A percentile compares a stretch with the other conserved stretches of the same genome.
Conservation (phyloP, 768 basidiomycete species). For the Rubroboletus satanas region DNA sequence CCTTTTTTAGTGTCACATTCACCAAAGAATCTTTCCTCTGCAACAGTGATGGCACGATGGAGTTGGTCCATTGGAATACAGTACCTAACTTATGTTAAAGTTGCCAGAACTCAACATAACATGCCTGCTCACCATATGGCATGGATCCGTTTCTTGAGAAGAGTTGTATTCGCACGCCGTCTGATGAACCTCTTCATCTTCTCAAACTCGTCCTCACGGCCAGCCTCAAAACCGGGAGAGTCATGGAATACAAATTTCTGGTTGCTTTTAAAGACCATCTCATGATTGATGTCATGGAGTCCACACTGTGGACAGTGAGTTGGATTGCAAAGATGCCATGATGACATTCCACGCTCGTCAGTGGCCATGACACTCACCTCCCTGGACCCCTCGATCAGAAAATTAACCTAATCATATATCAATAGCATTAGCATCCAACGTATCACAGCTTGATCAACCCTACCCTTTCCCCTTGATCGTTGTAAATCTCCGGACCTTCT, state of each 20-base stretch:
- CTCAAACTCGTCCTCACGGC: background rate
- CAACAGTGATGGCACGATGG: background rate
- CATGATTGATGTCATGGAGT: background rate
- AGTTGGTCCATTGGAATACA: background rate
- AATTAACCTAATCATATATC: background rate
- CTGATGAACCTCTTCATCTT: background rate
- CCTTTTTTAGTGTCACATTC: background rate
- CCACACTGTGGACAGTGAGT: background rate
- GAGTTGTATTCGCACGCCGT: background rate
- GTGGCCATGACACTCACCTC: background rate
- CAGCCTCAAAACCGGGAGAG: background rate
- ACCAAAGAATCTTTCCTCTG: background rate
- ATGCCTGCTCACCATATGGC: background rate
- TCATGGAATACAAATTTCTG: background rate
- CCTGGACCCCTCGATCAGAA: background rate
- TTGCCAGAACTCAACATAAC: background rate
- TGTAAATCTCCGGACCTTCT: background rate
- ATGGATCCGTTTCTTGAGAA: background rate
- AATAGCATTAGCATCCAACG: background rate
- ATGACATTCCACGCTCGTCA: too few relatives aligned
- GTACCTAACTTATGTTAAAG: background rate
- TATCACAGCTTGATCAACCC: background rate
- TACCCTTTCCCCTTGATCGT: background rate
- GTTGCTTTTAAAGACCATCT: background rate
- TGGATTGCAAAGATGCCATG: too few relatives aligned